A percentile compares a stretch with the other conserved stretches of the same genome.
phyloP scores from a whole-genome alignment of 2,329 filamentous ascomycete species.

The Trichoderma sp. region DNA sequence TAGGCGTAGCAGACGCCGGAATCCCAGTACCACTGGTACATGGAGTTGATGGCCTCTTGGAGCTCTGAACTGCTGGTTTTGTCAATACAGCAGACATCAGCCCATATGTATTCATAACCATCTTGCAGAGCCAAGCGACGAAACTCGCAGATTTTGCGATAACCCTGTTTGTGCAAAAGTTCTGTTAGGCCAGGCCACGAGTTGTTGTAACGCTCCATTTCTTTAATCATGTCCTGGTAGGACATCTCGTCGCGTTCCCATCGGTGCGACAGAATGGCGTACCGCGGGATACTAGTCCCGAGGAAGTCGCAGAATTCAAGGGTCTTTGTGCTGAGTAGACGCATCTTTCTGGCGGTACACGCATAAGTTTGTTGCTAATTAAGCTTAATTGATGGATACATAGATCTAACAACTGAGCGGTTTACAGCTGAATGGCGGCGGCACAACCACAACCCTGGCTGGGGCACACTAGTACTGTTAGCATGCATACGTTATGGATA shows the following conservation, averaged over 20 bases:
- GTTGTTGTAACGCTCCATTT: background rate
- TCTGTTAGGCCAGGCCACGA: background rate
- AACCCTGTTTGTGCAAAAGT: background rate
- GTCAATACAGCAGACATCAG: background rate
- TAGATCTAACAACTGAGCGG: background rate
- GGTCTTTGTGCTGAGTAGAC: background rate
- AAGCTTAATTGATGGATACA: background rate
- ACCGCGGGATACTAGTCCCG: background rate
- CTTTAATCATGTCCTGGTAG: background rate
- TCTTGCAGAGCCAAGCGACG: background rate
- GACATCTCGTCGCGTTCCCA: constrained; percentile 1
- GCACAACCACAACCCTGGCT: background rate
- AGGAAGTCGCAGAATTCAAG: background rate
- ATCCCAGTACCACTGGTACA: background rate
- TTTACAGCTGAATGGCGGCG: background rate
- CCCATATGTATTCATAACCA: background rate
- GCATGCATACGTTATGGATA: background rate
- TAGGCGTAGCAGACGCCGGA: background rate
- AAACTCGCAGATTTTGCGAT: background rate
- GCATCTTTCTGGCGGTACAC: background rate
- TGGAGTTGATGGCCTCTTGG: background rate
- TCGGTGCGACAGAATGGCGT: constrained; percentile 3
- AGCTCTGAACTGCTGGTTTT: background rate
- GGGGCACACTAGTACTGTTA: background rate
- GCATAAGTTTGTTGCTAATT: background rate